phyloP scores from a whole-genome alignment of 2,329 filamentous ascomycete species.

The Botrytis byssoidea region DNA sequence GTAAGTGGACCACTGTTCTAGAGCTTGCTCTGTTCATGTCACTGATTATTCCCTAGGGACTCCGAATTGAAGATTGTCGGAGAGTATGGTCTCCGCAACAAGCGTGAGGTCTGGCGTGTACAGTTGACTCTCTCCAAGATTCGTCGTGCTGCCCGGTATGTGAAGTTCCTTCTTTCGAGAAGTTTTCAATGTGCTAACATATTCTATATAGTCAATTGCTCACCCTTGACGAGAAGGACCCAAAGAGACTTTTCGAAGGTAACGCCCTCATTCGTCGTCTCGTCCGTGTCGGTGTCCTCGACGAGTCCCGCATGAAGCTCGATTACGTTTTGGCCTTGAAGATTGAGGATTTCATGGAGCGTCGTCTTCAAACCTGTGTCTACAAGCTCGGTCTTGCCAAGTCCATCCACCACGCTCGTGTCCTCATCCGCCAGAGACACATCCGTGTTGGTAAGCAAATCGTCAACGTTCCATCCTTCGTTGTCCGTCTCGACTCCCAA shows the following conservation, averaged over 20 bases:
- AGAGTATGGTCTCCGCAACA: slow-evolving; percentile 99
- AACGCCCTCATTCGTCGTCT: slow-evolving; percentile 99
- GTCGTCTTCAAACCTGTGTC: slow-evolving; percentile 98
- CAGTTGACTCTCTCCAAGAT: slow-evolving; percentile 99
- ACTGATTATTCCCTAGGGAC: slow-evolving; percentile 80
- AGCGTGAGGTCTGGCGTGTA: slow-evolving; percentile 99
- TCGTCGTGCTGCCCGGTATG: slow-evolving; percentile 98
- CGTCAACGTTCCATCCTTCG: slow-evolving; percentile 99
- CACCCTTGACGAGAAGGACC: slow-evolving; percentile 99
- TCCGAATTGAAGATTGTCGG: slow-evolving; percentile 99
- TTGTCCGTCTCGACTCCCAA: slow-evolving; percentile 99
- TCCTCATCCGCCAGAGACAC: slow-evolving; percentile 98
- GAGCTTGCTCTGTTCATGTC: slow-evolving; percentile 99
- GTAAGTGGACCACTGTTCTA: slow-evolving; percentile 99
- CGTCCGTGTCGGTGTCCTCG: slow-evolving; percentile 98
- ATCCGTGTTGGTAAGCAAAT: slow-evolving; percentile 99
- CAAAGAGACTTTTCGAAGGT: slow-evolving; percentile 99
- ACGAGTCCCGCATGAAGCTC: slow-evolving; percentile 99
- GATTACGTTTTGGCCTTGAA: slow-evolving; percentile 99
- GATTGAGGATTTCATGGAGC: slow-evolving; percentile 99
- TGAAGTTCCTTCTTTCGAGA: neutral
- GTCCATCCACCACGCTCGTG: slow-evolving; percentile 99
- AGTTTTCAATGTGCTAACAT: slow-evolving; percentile 22
- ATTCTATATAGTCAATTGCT: slow-evolving; percentile 84
- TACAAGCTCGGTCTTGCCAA: slow-evolving; percentile 99